phyloP scores from a whole-genome alignment of 495 filamentous ascomycete genomes.

The Neurospora discreta region DNA sequence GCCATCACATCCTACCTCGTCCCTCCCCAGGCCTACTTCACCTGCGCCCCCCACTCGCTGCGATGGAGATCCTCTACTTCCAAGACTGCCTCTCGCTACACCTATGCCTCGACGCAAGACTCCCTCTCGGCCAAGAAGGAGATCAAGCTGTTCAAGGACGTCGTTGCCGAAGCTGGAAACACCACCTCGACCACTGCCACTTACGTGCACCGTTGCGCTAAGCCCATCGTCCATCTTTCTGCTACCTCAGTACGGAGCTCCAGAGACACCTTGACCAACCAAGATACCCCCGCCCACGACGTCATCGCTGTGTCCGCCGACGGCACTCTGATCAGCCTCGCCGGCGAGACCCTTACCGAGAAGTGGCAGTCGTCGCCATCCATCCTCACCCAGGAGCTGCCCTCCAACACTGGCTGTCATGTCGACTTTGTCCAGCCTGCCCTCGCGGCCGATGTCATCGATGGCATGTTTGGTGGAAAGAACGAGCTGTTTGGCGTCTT shows the following conservation, averaged over 20 bases:
- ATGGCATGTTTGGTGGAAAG: slow-evolving; percentile 31
- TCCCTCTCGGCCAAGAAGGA: slow-evolving; percentile 22
- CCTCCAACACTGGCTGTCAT: slow-evolving; percentile 14
- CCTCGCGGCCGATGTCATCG: slow-evolving; percentile 29
- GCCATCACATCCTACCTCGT: slow-evolving; percentile 77
- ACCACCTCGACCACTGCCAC: slow-evolving; percentile 26
- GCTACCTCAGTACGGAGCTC: slow-evolving; percentile 14
- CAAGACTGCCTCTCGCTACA: slow-evolving; percentile 52
- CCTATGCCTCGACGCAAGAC: slow-evolving; percentile 48
- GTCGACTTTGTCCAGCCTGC: slow-evolving; percentile 31
- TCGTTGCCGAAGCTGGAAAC: slow-evolving; percentile 49
- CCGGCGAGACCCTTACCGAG: slow-evolving; percentile 29
- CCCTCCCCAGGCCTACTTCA: slow-evolving; percentile 68
- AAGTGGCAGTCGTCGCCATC: slow-evolving; percentile 27
- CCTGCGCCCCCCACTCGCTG: slow-evolving; percentile 66
- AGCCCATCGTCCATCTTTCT: slow-evolving; percentile 19
- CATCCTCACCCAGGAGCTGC: slow-evolving; percentile 26
- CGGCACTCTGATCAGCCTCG: slow-evolving; percentile 27
- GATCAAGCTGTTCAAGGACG: slow-evolving; percentile 47
- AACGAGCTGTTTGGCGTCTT: slow-evolving; percentile 28
- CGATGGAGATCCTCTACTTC: slow-evolving; percentile 45
- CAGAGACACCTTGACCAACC: background rate
- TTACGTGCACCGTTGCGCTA: slow-evolving; percentile 7
- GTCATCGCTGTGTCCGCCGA: slow-evolving; percentile 29
- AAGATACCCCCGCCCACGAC: slow-evolving; percentile 13